Evolutionary conservation across 768 basidiomycete genomes (phyloP).

Genomic region (Mycena amicta): DNA sequence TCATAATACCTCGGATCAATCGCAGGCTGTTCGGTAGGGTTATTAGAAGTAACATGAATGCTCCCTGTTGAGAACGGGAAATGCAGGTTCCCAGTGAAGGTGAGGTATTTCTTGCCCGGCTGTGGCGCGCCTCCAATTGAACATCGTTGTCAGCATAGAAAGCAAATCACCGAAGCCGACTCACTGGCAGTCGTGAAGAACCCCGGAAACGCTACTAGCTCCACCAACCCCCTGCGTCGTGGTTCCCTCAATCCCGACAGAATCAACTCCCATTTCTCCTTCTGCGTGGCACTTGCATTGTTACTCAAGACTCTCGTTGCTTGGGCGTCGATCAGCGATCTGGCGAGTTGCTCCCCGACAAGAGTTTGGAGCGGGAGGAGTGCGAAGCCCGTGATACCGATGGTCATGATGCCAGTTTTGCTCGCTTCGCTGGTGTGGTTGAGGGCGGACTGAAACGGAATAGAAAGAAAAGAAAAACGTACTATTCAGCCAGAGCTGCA

Average conservation of each 20-base stretch:
- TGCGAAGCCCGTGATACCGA: slow-evolving; percentile 19
- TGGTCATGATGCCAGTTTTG: slow-evolving; percentile 15
- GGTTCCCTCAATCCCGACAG: slow-evolving; percentile 8
- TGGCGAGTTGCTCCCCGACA: not conserved
- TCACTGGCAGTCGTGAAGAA: slow-evolving; percentile 12
- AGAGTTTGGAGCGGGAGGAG: slow-evolving; percentile 18
- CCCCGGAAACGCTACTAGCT: slow-evolving; percentile 11
- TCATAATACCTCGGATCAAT: slow-evolving; percentile 31
- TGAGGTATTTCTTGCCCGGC: slow-evolving; percentile 27
- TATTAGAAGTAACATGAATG: slow-evolving; percentile 21
- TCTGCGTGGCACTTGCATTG: slow-evolving; percentile 2
- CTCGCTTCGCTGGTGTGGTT: slow-evolving; percentile 3
- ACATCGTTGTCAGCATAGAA: not conserved
- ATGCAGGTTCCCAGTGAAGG: slow-evolving; percentile 21
- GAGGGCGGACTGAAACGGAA: not conserved
- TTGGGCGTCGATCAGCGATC: slow-evolving; percentile 8
- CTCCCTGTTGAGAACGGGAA: slow-evolving; percentile 29
- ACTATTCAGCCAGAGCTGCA: slow-evolving; percentile 20
- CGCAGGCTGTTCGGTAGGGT: slow-evolving; percentile 21
- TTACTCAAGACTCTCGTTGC: not conserved
- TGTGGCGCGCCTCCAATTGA: slow-evolving; percentile 4
- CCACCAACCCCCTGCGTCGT: slow-evolving; percentile 6
- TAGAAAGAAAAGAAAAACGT: not conserved
- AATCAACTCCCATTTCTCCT: slow-evolving; percentile 12
- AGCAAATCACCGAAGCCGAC: not conserved